Conservation (phyloP, 2,329 filamentous ascomycete species). For the Aureobasidium sp. region DNA sequence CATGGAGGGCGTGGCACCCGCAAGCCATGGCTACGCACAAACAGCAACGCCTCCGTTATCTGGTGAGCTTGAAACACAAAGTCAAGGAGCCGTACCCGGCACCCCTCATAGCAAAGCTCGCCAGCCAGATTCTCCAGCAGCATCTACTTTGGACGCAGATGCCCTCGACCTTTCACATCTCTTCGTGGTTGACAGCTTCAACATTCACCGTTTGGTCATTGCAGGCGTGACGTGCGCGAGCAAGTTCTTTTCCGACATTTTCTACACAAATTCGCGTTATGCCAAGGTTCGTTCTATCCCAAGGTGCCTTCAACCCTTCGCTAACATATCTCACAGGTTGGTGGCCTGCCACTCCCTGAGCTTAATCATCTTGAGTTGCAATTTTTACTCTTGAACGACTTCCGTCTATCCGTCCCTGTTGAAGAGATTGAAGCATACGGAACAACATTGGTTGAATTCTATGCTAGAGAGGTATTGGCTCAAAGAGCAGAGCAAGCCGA, state of each 20-base stretch:
- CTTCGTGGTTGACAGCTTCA: slow-evolving; percentile 98
- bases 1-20: slow-evolving; percentile 23
- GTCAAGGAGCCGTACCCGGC: slow-evolving; percentile 25
- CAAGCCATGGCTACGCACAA: slow-evolving; percentile 28
- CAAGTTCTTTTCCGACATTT: slow-evolving; percentile 99
- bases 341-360: slow-evolving; percentile 81
- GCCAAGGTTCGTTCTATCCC: slow-evolving; percentile 66
- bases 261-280: slow-evolving; percentile 98
- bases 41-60: slow-evolving; percentile 41
- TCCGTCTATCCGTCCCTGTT: slow-evolving; percentile 82
- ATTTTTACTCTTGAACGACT: slow-evolving; percentile 92
- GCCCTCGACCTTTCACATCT: slow-evolving; percentile 53
- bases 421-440: slow-evolving; percentile 96
- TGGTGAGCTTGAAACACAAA: slow-evolving; percentile 36
- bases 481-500: slow-evolving; percentile 36
- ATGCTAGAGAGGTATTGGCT: slow-evolving; percentile 77
- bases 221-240: slow-evolving; percentile 95
- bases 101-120: slow-evolving; percentile 29
- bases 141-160: slow-evolving; percentile 17
- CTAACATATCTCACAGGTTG: slow-evolving; percentile 54
- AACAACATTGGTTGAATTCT: slow-evolving; percentile 98
- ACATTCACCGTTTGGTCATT: slow-evolving; percentile 94
- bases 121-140: slow-evolving; percentile 18
- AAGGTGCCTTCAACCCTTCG: neutral
- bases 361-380: slow-evolving; percentile 94